phyloP scores from a whole-genome alignment of 176 grass and related monocot species.

The Puccinellia tenuiflora region DNA sequence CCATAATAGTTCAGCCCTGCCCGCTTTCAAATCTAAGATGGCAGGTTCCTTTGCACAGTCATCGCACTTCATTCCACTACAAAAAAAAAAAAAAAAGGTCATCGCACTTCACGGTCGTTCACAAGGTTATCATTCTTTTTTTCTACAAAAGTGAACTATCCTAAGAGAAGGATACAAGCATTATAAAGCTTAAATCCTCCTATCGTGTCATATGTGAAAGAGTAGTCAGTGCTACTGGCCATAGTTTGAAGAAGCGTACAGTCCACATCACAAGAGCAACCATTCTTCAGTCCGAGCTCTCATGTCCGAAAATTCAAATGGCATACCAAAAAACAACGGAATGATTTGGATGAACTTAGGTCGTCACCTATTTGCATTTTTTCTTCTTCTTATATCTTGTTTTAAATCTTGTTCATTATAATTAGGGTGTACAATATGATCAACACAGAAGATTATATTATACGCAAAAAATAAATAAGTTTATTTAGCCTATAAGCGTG shows the following conservation, averaged over 20 bases:
- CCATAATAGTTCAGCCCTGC: no score
- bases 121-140: no score
- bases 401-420: neutral
- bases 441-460: no score
- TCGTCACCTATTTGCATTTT: neutral
- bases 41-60: no score
- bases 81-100: no score
- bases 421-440: no score
- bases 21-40: neutral
- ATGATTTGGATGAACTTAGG: neutral
- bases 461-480: no score
- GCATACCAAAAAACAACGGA: neutral
- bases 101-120: neutral
- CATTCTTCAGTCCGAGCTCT: neutral
- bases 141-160: neutral
- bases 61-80: no score
- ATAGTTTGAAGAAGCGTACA: neutral
- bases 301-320: neutral
- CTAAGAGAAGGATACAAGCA: neutral
- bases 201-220: neutral
- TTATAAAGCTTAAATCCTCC: neutral
- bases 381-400: neutral
- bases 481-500: no score
- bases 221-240: neutral
- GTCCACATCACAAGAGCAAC: neutral